Evolutionary conservation across 1,284 basidiomycete species (phyloP).

Genomic region (Rugosomyces carneus): DNA sequence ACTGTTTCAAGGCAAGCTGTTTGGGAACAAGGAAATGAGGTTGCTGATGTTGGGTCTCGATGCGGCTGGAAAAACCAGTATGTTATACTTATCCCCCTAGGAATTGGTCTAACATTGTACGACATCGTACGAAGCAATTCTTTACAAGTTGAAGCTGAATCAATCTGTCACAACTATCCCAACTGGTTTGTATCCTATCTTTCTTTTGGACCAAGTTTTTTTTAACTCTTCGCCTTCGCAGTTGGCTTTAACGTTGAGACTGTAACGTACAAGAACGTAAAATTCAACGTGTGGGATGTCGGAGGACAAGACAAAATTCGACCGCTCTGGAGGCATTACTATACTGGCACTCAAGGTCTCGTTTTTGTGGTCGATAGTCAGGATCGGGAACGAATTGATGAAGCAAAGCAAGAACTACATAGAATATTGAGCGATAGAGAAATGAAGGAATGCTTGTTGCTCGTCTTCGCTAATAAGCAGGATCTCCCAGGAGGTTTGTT

Average conservation of each 20-base stretch:
- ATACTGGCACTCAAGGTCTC: constrained; percentile 98
- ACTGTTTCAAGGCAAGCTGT: constrained; percentile 72
- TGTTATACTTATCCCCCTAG: constrained; percentile 24
- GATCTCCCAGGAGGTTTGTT: constrained; percentile 89
- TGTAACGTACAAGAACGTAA: constrained; percentile 99
- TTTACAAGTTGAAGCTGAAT: constrained; percentile 99
- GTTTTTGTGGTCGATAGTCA: constrained; percentile 93
- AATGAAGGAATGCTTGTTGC: constrained; percentile 95
- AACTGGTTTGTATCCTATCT: constrained; percentile 60
- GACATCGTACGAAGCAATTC: constrained; percentile 89
- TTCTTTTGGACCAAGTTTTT: constrained; percentile 1
- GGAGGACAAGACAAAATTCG: constrained; percentile 99
- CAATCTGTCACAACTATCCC: constrained; percentile 99
- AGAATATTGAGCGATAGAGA: constrained; percentile 96
- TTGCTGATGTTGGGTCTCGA: constrained; percentile 89
- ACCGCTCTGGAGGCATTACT: constrained; percentile 97
- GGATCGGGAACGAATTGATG: constrained; percentile 93
- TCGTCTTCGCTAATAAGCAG: constrained; percentile 99
- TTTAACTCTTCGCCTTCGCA: constrained; percentile 22
- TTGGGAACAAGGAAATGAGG: constrained; percentile 99
- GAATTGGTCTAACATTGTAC: constrained; percentile 10
- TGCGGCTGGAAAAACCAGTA: constrained; percentile 95
- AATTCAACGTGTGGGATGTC: constrained; percentile 99
- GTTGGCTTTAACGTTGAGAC: constrained; percentile 99
- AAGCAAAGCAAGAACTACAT: constrained; percentile 94